Conservation (phyloP, 345 rosid species). For the Citrus australasica region DNA sequence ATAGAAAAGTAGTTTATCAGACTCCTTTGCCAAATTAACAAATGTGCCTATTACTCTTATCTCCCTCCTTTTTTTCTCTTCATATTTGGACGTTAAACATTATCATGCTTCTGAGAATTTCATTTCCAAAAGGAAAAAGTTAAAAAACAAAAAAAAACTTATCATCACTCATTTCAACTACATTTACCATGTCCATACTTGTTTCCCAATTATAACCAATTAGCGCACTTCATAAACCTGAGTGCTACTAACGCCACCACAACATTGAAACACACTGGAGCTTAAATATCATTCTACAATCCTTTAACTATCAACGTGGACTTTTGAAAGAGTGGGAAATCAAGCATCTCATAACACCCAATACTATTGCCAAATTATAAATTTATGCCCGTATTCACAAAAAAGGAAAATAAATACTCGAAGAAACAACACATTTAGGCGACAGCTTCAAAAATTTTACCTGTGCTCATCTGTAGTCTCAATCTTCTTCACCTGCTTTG, state of each 20-base stretch:
- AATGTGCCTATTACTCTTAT: not conserved
- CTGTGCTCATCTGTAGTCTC: constrained; percentile 76
- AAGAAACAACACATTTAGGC: not conserved
- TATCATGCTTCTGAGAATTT: not conserved
- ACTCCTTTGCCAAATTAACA: not conserved
- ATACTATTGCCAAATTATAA: not conserved
- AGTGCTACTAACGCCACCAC: not conserved
- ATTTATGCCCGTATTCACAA: not conserved
- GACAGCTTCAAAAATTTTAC: constrained; percentile 19
- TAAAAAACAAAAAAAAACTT: not conserved
- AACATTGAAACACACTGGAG: not conserved
- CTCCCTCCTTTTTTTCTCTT: not conserved
- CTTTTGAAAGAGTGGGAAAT: not conserved
- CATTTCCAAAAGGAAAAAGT: not conserved
- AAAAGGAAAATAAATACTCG: no score
- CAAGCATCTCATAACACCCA: not conserved
- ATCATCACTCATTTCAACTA: not conserved
- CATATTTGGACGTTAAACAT: not conserved
- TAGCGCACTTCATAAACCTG: not conserved
- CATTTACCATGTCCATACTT: not conserved
- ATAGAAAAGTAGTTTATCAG: not conserved
- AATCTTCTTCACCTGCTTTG: constrained; percentile 69
- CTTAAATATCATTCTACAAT: not conserved
- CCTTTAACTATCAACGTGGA: not conserved
- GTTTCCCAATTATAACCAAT: not conserved